Base-by-base conservation (phyloP, 2,329 filamentous ascomycete genomes). In the Phyllosticta ampelicida region DNA sequence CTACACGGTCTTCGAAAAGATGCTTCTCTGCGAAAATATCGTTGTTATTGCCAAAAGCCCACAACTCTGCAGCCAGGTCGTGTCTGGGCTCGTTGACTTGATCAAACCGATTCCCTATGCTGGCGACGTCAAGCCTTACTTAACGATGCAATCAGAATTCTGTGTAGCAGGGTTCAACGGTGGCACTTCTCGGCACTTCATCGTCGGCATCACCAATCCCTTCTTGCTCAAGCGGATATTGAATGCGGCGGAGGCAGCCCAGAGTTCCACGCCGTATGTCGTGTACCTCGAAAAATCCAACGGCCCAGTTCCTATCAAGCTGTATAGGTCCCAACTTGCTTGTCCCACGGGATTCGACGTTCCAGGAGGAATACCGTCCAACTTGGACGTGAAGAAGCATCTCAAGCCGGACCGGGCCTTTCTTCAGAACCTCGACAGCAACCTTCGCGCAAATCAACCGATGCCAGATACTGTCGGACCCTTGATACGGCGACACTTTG, bases 61-160 rank as follows among this genome's bases (percentile, higher is more conserved):
- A 2, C 72, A 74, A 54, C 59, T 72, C 3, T 71, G 71, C 51
- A 73, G 70, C 59, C 71, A 74, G 60, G 67, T 70, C 28, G 67
- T 74, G 9, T 73, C 71, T 36, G 71, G 69, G 16, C 63, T 74
- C 26, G 61, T 73, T 11, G 73, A 74, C 55, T 65, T 75, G 13
- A 67, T 74, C 52, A 67, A 68, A 21, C 73, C 73, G 10, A 65
- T 74, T 10, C 73, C 73, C 1, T 75, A 71, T 54, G 71, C 72
- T 44, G 73, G 72, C 11, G 66, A 70, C 2, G 63, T 70, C 28
- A 70, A 70, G 57, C 72, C 72, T 10, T 75, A 74, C 61, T 67
- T 74, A 65, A 74, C 71, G 36, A 75, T 75, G 73, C 73, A 75
- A 62, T 70, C 71, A 10, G 71, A 74, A 26, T 73, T 73, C 61